A percentile compares a stretch with the other conserved stretches of the same genome.
These are phyloP conservation scores for Tulasnella calospora DNA, from an alignment of 768 basidiomycete genomes.

Conservation along the genomic window DNA sequence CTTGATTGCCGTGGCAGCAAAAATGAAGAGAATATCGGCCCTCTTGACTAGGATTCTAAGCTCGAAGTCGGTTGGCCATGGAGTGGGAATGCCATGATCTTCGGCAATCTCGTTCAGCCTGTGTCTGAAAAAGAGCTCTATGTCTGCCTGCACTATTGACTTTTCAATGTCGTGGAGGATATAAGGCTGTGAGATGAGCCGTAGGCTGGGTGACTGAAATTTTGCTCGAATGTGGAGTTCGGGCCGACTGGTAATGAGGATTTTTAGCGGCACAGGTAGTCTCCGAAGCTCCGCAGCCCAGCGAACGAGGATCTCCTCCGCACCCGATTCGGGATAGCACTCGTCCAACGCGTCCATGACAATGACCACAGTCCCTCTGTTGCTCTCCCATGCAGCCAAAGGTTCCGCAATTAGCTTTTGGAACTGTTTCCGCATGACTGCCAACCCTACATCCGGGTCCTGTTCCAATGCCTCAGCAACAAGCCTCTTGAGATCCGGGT, in stretches of 20 bases:
- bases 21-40: conserved; percentile 3
- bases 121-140: conserved; percentile 21
- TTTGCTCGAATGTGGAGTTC: conserved; percentile 32
- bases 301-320: conserved; percentile 30
- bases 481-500: conserved; percentile 6
- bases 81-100: neutral
- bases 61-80: conserved; percentile 15
- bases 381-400: neutral
- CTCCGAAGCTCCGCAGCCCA: conserved; percentile 27
- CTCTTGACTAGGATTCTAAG: neutral
- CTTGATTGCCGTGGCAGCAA: conserved; percentile 13
- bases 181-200: neutral
- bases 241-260: conserved; percentile 38
- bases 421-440: conserved; percentile 30
- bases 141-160: conserved; percentile 15
- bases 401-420: conserved; percentile 29
- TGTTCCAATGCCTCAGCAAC: conserved; percentile 24
- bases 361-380: conserved; percentile 32
- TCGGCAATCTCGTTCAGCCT: neutral
- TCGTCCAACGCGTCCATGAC: conserved; percentile 42
- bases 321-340: conserved; percentile 28
- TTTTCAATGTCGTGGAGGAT: conserved; percentile 25
- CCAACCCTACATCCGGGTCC: conserved; percentile 14
- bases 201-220: neutral
- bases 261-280: conserved; percentile 34